phyloP scores from a whole-genome alignment of 352 stramenopile genomes.

The Pythium rhizo-oryzae region DNA sequence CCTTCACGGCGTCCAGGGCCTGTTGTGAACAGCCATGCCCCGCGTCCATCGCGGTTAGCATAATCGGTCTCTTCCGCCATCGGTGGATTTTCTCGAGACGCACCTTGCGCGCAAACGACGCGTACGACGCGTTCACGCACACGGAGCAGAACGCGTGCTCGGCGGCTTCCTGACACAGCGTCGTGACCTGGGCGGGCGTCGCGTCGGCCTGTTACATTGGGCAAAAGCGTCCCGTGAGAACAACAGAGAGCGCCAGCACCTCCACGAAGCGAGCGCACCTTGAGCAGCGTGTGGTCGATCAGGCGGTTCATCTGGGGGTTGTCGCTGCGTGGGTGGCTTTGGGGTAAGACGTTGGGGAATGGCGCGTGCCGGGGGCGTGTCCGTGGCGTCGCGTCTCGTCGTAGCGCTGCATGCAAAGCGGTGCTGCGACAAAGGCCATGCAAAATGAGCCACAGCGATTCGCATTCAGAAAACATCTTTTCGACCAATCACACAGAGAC shows the following conservation, averaged over 20 bases:
- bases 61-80: not conserved
- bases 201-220: constrained; percentile 49
- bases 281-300: constrained; percentile 87
- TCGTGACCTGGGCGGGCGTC: constrained; percentile 59
- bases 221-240: constrained; percentile 4
- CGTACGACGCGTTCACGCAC: constrained; percentile 83
- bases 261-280: constrained; percentile 34
- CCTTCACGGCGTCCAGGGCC: constrained; percentile 49
- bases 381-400: not conserved
- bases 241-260: not conserved
- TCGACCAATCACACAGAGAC: constrained; percentile 17
- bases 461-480: constrained; percentile 33
- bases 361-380: not conserved
- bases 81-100: not conserved
- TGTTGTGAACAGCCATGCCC: constrained; percentile 11
- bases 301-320: constrained; percentile 50
- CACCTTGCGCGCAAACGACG: constrained; percentile 61
- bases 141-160: constrained; percentile 77
- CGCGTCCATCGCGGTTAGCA: not conserved
- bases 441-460: constrained; percentile 10
- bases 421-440: constrained; percentile 17
- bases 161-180: constrained; percentile 69
- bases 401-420: not conserved
- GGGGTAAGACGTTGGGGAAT: not conserved
- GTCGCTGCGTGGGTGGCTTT: not conserved